Base-by-base conservation (phyloP, 306 rosid species). In the Pyrus bretschneideri region DNA sequence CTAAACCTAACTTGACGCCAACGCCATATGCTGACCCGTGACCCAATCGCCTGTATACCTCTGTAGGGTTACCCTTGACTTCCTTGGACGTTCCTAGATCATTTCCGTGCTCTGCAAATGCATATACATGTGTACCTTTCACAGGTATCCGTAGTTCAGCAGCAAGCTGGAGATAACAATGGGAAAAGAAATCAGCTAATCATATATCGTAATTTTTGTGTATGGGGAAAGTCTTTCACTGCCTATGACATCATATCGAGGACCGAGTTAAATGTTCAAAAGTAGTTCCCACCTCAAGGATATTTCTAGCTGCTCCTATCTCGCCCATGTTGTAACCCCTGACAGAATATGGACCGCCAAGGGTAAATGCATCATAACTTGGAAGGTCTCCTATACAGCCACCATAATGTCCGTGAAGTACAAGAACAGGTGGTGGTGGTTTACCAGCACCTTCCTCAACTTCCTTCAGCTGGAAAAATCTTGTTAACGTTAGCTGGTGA, bases 341-440 rank as follows among this genome's bases (percentile, higher is more conserved):
- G 31, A 95, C 99, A 38, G 99, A 95, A 79, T 95, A 95, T 72
- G 99, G 99, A 5, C 99, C 99, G 2, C 99, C 99, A 5, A 95
- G 97, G 67, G 96, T 88, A 87, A 95, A 95, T 76, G 99, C 96
- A 76, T 95, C 99, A 45, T 95, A 95, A 71, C 97, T 92, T 60
- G 99, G 97, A 83, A 95, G 99, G 83, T 95, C 97, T 42, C 99
- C 99, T 4, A 92, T 92, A 85, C 99, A 95, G 77, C 98, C 99
- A 82, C 99, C 97, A 80, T 90, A 92, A 82, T 90, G 99, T 33
- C 99, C 91, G 18, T 95, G 99, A 83, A 95, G 93, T 31, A 95
- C 99, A 78, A 95, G 92, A 67, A 92, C 97, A 2, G 97, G 97
- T 11, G 99, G 99, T 59, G 99, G 97, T 57, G 97, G 80, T 77